Percentiles rank a stretch among this genome's conserved stretches.
These are phyloP conservation scores for Globisporangium canariense DNA, from an alignment of 352 stramenopile genomes.

Conservation along the genomic window DNA sequence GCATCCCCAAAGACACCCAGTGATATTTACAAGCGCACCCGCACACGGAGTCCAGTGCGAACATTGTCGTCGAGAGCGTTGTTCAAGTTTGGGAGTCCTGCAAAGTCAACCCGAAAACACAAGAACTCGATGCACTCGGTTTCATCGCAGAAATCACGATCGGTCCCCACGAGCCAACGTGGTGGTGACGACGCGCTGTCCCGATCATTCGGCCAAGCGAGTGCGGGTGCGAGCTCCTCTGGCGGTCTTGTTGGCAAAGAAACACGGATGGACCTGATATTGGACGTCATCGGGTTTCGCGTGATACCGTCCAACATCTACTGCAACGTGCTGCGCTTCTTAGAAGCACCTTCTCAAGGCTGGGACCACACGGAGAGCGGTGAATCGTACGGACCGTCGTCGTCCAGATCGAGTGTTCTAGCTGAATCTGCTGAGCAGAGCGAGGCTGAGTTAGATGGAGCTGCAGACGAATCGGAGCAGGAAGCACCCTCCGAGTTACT, in stretches of 20 bases:
- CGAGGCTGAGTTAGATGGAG: background rate
- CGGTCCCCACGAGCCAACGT: slow-evolving; percentile 8
- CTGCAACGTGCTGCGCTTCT: slow-evolving; percentile 70
- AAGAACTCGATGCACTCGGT: slow-evolving; percentile 15
- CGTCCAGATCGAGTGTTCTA: background rate
- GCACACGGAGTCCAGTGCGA: slow-evolving; percentile 20
- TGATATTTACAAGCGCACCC: slow-evolving; percentile 9
- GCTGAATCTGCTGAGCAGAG: background rate
- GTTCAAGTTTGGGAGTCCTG: slow-evolving; percentile 20
- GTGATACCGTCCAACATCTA: slow-evolving; percentile 83
- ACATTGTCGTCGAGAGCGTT: slow-evolving; percentile 41
- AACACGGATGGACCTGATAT: slow-evolving; percentile 54
- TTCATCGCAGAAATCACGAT: slow-evolving; percentile 12
- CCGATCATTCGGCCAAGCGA: slow-evolving; percentile 8
- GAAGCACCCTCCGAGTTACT: slow-evolving; percentile 18
- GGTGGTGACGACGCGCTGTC: slow-evolving; percentile 12
- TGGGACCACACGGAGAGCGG: slow-evolving; percentile 13
- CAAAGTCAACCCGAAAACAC: slow-evolving; percentile 4
- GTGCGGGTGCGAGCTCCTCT: slow-evolving; percentile 1
- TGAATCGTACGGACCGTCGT: background rate
- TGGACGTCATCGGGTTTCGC: slow-evolving; percentile 74
- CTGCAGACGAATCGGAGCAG: background rate
- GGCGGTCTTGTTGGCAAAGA: slow-evolving; percentile 23
- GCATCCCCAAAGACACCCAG: slow-evolving; percentile 5
- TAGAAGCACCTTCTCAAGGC: slow-evolving; percentile 35